A percentile compares a stretch with the other conserved stretches of the same genome.
phyloP scores from a whole-genome alignment of 1,284 basidiomycete genomes.

The Pseudozyma sp. region DNA sequence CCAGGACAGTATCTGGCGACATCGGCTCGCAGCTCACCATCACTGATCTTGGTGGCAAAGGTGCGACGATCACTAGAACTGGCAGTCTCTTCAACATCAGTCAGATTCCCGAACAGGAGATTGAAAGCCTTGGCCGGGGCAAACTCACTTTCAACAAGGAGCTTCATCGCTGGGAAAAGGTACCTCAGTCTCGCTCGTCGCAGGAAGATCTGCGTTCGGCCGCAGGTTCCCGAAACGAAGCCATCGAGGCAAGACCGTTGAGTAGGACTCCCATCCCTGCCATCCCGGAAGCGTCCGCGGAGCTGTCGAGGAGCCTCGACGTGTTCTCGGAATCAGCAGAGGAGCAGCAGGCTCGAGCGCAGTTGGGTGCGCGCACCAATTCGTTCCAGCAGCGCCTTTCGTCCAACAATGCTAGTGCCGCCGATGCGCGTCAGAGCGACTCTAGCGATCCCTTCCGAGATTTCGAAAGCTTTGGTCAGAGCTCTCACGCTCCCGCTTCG shows the following conservation, averaged over 20 bases:
- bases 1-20: constrained; percentile 35
- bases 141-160: constrained; percentile 51
- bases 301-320: constrained; percentile 34
- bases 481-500: constrained; percentile 32
- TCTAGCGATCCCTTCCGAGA: constrained; percentile 55
- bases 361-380: constrained; percentile 24
- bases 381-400: constrained; percentile 46
- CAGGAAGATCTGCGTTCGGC: constrained; percentile 41
- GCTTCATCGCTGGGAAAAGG: constrained; percentile 50
- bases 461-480: constrained; percentile 55
- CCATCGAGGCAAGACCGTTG: constrained; percentile 12
- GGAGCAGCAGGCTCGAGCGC: constrained; percentile 35
- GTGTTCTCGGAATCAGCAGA: constrained; percentile 42
- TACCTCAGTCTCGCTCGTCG: constrained; percentile 26
- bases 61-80: constrained; percentile 44
- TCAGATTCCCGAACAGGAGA: constrained; percentile 49
- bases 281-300: constrained; percentile 46
- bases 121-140: constrained; percentile 52
- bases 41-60: constrained; percentile 47
- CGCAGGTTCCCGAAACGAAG: constrained; percentile 32
- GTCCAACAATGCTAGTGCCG: constrained; percentile 22
- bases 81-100: constrained; percentile 56
- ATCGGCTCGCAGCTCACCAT: constrained; percentile 35
- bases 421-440: constrained; percentile 34
- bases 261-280: constrained; percentile 34